phyloP scores from a whole-genome alignment of 2,329 filamentous ascomycete species.

The Epichloe coenophiala region DNA sequence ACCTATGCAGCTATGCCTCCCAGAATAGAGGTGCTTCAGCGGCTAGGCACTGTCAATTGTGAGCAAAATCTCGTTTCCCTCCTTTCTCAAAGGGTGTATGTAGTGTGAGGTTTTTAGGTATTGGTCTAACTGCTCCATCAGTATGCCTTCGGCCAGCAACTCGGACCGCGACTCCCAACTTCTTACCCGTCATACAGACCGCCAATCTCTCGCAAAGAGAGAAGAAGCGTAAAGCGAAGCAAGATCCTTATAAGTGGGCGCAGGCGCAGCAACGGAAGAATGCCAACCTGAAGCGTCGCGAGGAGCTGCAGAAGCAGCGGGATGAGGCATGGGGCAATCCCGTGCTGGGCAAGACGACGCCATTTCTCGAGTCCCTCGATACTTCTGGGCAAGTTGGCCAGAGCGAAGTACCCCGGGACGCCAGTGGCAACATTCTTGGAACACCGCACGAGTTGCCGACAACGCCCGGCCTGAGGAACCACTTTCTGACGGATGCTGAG shows the following conservation, averaged over 20 bases:
- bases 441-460: conserved; percentile 31
- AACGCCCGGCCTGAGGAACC: conserved; percentile 50
- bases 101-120: no score
- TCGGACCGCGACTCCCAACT: conserved; percentile 31
- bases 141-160: conserved; percentile 47
- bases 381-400: conserved; percentile 37
- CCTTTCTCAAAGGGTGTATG: no score
- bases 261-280: conserved; percentile 75
- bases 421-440: conserved; percentile 26
- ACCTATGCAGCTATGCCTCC: conserved; percentile 44
- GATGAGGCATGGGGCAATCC: conserved; percentile 59
- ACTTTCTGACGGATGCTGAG: conserved; percentile 57
- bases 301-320: conserved; percentile 52
- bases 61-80: conserved; percentile 17
- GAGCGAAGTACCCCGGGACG: conserved; percentile 23
- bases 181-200: conserved; percentile 48
- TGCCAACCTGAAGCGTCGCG: conserved; percentile 64
- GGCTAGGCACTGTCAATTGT: conserved; percentile 48
- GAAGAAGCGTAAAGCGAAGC: conserved; percentile 51
- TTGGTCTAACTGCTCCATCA: conserved; percentile 15
- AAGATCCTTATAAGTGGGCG: conserved; percentile 70
- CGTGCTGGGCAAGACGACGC: conserved; percentile 62
- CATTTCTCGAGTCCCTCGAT: conserved; percentile 74
- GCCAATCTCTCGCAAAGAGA: conserved; percentile 50
- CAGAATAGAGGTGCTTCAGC: conserved; percentile 47